Base-by-base conservation (phyloP, 179 eudicot genomes). In the Actinidia polygama region DNA sequence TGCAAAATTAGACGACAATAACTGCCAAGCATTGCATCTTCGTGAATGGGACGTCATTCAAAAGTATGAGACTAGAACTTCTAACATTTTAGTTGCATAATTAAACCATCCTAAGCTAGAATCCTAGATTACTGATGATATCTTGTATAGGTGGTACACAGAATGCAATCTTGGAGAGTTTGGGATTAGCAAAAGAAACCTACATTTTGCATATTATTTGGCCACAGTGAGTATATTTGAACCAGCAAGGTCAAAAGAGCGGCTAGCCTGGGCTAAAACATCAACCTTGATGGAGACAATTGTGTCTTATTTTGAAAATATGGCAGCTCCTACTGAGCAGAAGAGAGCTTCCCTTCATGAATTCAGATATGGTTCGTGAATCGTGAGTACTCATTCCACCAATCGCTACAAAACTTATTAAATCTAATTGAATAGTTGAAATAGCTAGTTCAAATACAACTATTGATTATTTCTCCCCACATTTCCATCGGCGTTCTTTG, bases 241-340 rank as follows among this genome's bases (percentile, higher is more conserved):
- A 86, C 96, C 98, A 0, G 93, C 92, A 69, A 89, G 84, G 78
- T 89, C 90, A 5, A 83, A 26, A 10, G 90, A 89, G 82, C 83
- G 99, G 15, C 75, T 91, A 8, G 97, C 98, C 12, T 96, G 99
- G 99, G 94, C 96, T 67, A 94, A 93, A 82, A 90, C 93, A 1
- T 77, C 85, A 4, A 82, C 78, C 74, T 75, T 96, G 54, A 75
- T 89, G 7, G 95, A 96, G 82, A 83, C 90, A 0, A 89, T 93
- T 26, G 85, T 58, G n/a, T 84, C 87, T 3, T 86, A 86, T 79
- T 94, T 91, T 12, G 79, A 58, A 12, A 77, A 59, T 9, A 62
- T 84, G 14, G 83, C 82, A 61, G 78, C 63, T 55, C 83, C 91
- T 6, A 6, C 3, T 7, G 88, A 83, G 21, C 82, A 87, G 2